phyloP scores from a whole-genome alignment of 116 monocot species.

The Trichopus zeylanicus region DNA sequence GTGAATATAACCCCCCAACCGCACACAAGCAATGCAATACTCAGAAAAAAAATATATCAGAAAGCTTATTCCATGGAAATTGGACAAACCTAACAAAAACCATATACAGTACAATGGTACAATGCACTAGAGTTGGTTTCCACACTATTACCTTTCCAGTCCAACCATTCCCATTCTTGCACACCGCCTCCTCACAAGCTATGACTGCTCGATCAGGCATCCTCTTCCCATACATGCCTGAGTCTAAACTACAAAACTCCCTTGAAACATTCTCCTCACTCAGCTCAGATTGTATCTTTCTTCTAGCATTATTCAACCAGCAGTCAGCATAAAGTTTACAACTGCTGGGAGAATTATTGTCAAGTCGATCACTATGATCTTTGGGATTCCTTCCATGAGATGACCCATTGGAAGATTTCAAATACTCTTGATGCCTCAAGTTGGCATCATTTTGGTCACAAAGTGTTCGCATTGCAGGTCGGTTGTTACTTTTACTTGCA shows the following conservation, averaged over 20 bases:
- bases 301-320: constrained; percentile 6
- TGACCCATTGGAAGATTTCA: constrained; percentile 3
- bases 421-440: constrained; percentile 12
- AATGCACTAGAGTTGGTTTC: constrained; percentile 23
- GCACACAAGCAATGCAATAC: too few species aligned
- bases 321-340: constrained; percentile 6
- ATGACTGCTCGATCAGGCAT: constrained; percentile 14
- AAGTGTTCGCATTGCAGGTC: constrained; percentile 7
- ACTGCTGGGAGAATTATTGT: neutral
- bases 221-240: constrained; percentile 14
- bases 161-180: constrained; percentile 27
- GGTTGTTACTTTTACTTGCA: constrained; percentile 9
- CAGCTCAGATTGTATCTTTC: constrained; percentile 8
- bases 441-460: constrained; percentile 9
- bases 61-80: neutral
- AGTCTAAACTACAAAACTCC: constrained; percentile 9
- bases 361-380: constrained; percentile 7
- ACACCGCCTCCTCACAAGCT: constrained; percentile 16
- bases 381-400: constrained; percentile 3
- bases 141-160: constrained; percentile 56
- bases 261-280: constrained; percentile 4
- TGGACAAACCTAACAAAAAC: constrained; percentile 9
- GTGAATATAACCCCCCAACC: too few species aligned
- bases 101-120: constrained; percentile 23
- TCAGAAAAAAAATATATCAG: too few species aligned